phyloP scores from a whole-genome alignment of 2,329 filamentous ascomycete genomes.

The Anisogramma anomala region DNA sequence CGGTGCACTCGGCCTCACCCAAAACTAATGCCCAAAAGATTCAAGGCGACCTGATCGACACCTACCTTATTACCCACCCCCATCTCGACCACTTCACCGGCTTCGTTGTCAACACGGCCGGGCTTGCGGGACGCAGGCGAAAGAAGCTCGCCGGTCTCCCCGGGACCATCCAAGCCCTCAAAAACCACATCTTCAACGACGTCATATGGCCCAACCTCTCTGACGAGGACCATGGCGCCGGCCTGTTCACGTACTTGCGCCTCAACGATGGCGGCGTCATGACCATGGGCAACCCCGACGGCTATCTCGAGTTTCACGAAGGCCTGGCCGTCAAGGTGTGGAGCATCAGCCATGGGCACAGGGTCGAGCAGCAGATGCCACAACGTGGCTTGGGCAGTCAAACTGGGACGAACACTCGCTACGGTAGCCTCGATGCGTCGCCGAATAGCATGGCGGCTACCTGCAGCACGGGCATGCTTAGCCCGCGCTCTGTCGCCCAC shows the following conservation, averaged over 20 bases:
- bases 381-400: slow-evolving; percentile 50
- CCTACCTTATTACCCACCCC: slow-evolving; percentile 91
- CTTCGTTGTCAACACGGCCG: slow-evolving; percentile 87
- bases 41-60: slow-evolving; percentile 67
- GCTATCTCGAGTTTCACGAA: slow-evolving; percentile 78
- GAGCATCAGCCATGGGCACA: slow-evolving; percentile 81
- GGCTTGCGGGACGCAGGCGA: slow-evolving; percentile 65
- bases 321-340: slow-evolving; percentile 82
- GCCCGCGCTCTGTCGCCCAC: slow-evolving; percentile 19
- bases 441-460: slow-evolving; percentile 15
- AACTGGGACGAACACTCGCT: slow-evolving; percentile 32
- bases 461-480: slow-evolving; percentile 15
- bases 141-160: slow-evolving; percentile 81
- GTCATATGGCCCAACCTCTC: slow-evolving; percentile 95
- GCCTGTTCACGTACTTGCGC: slow-evolving; percentile 80
- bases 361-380: slow-evolving; percentile 54
- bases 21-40: slow-evolving; percentile 73
- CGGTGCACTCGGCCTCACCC: slow-evolving; percentile 53
- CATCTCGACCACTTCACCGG: slow-evolving; percentile 90
- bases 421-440: slow-evolving; percentile 37
- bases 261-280: slow-evolving; percentile 82
- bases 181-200: slow-evolving; percentile 93
- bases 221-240: slow-evolving; percentile 89
- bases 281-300: slow-evolving; percentile 67
- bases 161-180: slow-evolving; percentile 83